Conservation (phyloP, 2,329 filamentous ascomycete species). For the Aquanectria penicillioides region DNA sequence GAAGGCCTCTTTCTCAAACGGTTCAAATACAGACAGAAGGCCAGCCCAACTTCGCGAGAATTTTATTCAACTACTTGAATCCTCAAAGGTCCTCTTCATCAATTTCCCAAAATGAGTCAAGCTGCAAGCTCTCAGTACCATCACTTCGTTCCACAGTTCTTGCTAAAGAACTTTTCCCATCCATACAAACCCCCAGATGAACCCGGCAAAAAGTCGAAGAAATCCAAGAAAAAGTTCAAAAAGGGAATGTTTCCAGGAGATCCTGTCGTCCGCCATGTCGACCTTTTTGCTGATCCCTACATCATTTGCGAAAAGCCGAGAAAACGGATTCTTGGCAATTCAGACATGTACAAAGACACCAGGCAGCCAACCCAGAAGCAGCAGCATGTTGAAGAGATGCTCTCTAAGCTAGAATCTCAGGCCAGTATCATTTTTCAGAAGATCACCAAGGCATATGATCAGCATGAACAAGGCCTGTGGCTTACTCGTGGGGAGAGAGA, state of each 20-base stretch:
- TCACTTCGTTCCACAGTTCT: slow-evolving; percentile 14
- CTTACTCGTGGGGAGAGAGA: slow-evolving; percentile 46
- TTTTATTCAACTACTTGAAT: no score
- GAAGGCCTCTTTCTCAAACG: background rate
- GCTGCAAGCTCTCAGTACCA: background rate
- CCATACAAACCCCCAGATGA: background rate
- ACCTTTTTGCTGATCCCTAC: background rate
- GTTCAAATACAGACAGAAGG: no score
- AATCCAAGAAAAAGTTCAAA: background rate
- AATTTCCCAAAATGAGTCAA: background rate
- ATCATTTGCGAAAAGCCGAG: background rate
- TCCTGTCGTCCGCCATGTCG: background rate
- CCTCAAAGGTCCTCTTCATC: no score
- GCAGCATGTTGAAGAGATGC: background rate
- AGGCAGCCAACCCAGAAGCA: background rate
- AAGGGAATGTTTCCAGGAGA: slow-evolving; percentile 2
- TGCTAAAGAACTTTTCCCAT: slow-evolving; percentile 8
- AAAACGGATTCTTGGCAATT: background rate
- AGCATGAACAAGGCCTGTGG: slow-evolving; percentile 31
- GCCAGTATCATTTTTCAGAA: background rate
- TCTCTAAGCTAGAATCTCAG: background rate
- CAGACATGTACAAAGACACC: slow-evolving; percentile 6
- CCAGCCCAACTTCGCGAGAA: no score
- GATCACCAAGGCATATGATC: background rate
- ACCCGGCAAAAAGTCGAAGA: background rate